Conservation (phyloP, 257 asterid genomes). For the Lycium barbarum region DNA sequence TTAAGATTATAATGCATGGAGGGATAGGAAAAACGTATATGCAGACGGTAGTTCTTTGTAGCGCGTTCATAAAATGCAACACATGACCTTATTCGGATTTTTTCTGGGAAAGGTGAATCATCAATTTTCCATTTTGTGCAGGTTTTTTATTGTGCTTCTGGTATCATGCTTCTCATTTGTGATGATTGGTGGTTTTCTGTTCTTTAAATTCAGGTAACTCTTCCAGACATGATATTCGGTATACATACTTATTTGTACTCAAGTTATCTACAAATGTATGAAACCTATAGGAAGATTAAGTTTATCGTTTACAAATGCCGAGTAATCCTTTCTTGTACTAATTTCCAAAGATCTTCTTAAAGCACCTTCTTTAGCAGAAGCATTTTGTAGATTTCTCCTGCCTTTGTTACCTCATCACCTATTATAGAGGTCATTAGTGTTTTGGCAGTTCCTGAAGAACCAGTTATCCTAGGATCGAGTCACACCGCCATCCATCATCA, state of each 20-base stretch:
- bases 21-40: not conserved
- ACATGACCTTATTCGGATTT: not conserved
- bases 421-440: conserved; percentile 16
- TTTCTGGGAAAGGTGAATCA: not conserved
- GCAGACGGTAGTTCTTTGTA: conserved; percentile 23
- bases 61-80: not conserved
- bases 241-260: not conserved
- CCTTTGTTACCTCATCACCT: not conserved
- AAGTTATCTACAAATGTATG: not conserved
- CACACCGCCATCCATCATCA: too few species aligned
- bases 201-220: conserved; percentile 80
- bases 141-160: conserved; percentile 86
- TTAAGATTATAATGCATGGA: not conserved
- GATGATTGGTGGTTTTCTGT: conserved; percentile 89
- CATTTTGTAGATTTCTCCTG: not conserved
- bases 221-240: conserved; percentile 21
- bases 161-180: conserved; percentile 84
- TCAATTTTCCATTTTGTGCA: conserved; percentile 47
- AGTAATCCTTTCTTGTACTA: not conserved
- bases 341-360: not conserved
- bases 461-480: not conserved
- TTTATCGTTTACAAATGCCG: not conserved
- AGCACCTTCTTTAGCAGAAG: conserved; percentile 15
- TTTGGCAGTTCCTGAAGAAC: not conserved
- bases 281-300: not conserved